Evolutionary conservation across 2,329 filamentous ascomycete genomes (phyloP).

Genomic region (Orbilia quercus): DNA sequence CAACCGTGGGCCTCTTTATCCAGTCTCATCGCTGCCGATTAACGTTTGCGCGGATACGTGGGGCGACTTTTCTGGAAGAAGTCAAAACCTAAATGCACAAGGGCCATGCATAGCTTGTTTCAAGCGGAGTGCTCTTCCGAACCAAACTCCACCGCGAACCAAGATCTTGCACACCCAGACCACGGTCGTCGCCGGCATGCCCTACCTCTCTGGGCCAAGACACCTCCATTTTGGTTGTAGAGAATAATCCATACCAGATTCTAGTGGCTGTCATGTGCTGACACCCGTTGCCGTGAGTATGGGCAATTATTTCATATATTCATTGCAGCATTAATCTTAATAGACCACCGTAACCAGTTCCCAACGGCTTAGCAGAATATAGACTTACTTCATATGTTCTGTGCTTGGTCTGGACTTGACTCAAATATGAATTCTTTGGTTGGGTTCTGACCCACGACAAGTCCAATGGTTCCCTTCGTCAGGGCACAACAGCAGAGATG

Average conservation of each 20-base stretch:
- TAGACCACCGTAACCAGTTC: too few species aligned
- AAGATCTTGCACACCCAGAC: conserved; percentile 6
- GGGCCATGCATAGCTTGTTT: conserved; percentile 47
- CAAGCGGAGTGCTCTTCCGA: conserved; percentile 52
- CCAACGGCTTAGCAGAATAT: too few species aligned
- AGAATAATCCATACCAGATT: conserved; percentile 35
- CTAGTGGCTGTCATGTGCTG: conserved; percentile 43
- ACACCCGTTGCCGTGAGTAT: background rate
- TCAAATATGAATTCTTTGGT: too few species aligned
- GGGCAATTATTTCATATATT: too few species aligned
- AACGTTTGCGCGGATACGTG: too few species aligned
- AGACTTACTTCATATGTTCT: too few species aligned
- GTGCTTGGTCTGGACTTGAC: too few species aligned
- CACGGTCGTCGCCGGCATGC: background rate
- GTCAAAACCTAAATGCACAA: conserved; percentile 30
- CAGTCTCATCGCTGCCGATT: too few species aligned
- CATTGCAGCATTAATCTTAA: too few species aligned
- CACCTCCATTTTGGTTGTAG: conserved; percentile 8
- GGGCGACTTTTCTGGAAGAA: conserved; percentile 48
- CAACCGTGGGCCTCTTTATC: conserved; percentile 8
- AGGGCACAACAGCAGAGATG: too few species aligned
- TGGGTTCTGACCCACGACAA: background rate
- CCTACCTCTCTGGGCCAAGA: conserved; percentile 18
- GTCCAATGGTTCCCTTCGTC: too few species aligned
- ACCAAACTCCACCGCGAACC: conserved; percentile 28